Conservation (phyloP, 2,329 filamentous ascomycete genomes). For the Scedosporium boydii region DNA sequence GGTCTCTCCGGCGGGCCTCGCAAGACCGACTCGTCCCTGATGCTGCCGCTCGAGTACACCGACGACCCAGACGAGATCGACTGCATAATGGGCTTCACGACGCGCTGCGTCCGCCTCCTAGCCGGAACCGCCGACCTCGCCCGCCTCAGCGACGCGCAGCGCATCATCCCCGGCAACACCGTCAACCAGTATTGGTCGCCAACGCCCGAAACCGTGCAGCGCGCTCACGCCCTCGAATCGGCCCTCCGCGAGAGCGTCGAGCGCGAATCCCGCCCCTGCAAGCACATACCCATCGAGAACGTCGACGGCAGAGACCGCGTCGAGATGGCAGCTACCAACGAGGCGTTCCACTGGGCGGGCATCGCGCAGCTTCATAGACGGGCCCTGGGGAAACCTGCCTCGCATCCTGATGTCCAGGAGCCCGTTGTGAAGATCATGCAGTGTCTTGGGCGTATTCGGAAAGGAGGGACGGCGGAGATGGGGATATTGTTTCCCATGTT, state of each 20-base stretch:
- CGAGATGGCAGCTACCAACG: conserved; percentile 63
- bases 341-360: conserved; percentile 71
- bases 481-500: conserved; percentile 76
- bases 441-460: conserved; percentile 51
- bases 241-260: conserved; percentile 51
- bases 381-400: conserved; percentile 52
- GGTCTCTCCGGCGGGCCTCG: conserved; percentile 52
- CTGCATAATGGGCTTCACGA: conserved; percentile 56
- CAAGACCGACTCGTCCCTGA: conserved; percentile 38
- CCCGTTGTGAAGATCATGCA: conserved; percentile 54
- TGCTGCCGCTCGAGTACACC: conserved; percentile 40
- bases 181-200: conserved; percentile 47
- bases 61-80: conserved; percentile 61
- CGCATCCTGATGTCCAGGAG: conserved; percentile 50
- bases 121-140: conserved; percentile 58
- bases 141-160: conserved; percentile 55
- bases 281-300: conserved; percentile 35
- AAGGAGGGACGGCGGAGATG: conserved; percentile 62
- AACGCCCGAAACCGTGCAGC: conserved; percentile 37
- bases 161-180: conserved; percentile 39
- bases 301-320: conserved; percentile 46
- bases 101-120: conserved; percentile 38
- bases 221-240: conserved; percentile 49
- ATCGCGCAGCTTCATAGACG: conserved; percentile 67
- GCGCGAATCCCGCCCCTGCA: conserved; percentile 29